Base-by-base conservation (phyloP, 73 alveolate species). In the Tetrahymena borealis region DNA sequence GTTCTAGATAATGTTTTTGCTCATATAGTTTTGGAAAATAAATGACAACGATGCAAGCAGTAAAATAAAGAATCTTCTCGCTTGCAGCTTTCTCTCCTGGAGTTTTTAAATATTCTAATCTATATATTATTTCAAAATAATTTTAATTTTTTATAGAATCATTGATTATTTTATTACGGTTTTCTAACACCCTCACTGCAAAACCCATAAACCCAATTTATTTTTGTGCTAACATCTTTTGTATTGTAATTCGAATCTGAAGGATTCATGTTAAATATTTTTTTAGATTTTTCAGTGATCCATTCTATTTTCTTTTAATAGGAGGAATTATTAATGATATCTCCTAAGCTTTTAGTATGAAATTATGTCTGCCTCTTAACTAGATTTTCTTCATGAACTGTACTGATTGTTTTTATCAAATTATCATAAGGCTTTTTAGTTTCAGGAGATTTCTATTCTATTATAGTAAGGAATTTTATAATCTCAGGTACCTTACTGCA, bases 161-260 rank as follows among this genome's bases (percentile, higher is more conserved):
- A 12, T 20, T 79, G 37, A 31, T 79, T 93, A 94, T 97, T 96
- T 43, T 94, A 91, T 39, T 96, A 91, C 9, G 99, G 98, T 60
- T 98, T 90, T 94, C 97, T 98, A 0, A 96, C 97, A 91, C 97
- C 99, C 20, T 96, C 96, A 90, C 99, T 96, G 43, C 99, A 96
- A 78, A 98, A 95, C 38, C 99, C 99, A 96, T 98, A 98, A 28
- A 98, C 99, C 99, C 99, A 98, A 90, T 97, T 97, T 78, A 98
- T 91, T 40, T 95, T 95, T 11, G 95, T 92, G 91, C 91, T 79
- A 24, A 93, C 95, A 93, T 93, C 95, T 33, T 93, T 93, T 42
- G 95, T 93, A 38, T 93, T 90, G 78, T 90, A 77, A 39, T 94
- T 90, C 32, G 92, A 92, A 43, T 79, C 40, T 39, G 92, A 78